Evolutionary conservation across 768 basidiomycete species (phyloP), one percentile per base, ranked within the genome.

Genomic region (Roridomyces roridus): DNA sequence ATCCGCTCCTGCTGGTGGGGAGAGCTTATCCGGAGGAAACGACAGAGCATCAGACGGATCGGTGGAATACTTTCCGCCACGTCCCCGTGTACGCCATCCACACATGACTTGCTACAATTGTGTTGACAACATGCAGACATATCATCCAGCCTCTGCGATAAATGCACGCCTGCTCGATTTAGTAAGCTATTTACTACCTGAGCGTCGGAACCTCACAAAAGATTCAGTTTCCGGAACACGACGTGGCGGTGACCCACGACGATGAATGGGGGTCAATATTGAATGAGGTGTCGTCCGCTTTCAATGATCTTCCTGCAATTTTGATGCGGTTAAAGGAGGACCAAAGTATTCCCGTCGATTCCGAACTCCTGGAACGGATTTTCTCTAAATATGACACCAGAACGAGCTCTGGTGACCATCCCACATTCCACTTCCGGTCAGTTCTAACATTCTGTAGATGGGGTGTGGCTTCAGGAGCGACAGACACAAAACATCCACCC

Each of bases 351-450:
- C 51, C 51, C 3, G 34, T 25, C 12, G 43, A 52, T 18, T 37
- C 4, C 23, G 42, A 52, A 35, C 43, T 52, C 26, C 26, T 52
- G 15, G 18, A 18, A 21, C 51, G 51, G 42, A 52, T 52, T 28
- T 25, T 10, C 10, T 5, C 6, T 25, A 37, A 37, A 41, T 47
- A 47, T 35, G 21, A 47, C 8, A 17, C 21, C 17, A 34, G 24
- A 28, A 47, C 46, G 24, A 34, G 29, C 46, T 47, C 46, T 47
- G 46, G 46, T 47, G n/a, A n/a, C n/a, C n/a, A n/a, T n/a, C n/a
- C n/a, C n/a, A n/a, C n/a, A n/a, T n/a, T n/a, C n/a, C n/a, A n/a
- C n/a, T n/a, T n/a, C n/a, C n/a, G n/a, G n/a, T n/a, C n/a, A n/a
- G n/a, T n/a, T n/a, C n/a, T n/a, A n/a, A n/a, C n/a, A n/a, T n/a